These are phyloP conservation scores for Chenopodium album DNA, from an alignment of 148 eudicot genomes.

Conservation along the genomic window DNA sequence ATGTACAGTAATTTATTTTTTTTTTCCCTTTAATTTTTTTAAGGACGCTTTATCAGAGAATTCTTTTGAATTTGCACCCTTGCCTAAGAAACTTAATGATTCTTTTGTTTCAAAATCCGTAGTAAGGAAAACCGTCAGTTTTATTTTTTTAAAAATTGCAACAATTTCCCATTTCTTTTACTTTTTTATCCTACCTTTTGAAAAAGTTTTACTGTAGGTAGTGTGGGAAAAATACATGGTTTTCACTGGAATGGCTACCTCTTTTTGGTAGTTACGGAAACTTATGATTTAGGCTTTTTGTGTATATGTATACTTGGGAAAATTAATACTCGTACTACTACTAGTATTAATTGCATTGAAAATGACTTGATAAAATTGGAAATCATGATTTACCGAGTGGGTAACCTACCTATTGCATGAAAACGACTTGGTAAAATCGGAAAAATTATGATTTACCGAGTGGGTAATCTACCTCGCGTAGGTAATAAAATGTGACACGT, in stretches of 20 bases:
- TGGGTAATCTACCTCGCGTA: too few relatives aligned
- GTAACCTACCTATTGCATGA: background rate
- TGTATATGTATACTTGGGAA: constrained; percentile 6
- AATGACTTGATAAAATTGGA: too few relatives aligned
- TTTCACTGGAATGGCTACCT: constrained; percentile 14
- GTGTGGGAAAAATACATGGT: background rate
- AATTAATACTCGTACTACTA: background rate
- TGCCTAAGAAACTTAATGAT: constrained; percentile 8
- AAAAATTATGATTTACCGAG: too few relatives aligned
- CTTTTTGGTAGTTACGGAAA: constrained; percentile 6
- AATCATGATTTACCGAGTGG: background rate
- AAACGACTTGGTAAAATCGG: too few relatives aligned
- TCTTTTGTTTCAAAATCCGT: constrained; percentile 19
- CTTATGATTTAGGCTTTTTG: constrained; percentile 28
- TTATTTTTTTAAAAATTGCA: background rate
- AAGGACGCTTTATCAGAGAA: constrained; percentile 12
- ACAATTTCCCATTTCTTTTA: constrained; percentile 8
- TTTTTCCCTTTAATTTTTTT: too few relatives aligned
- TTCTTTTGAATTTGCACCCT: constrained; percentile 8
- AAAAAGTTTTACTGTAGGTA: background rate
- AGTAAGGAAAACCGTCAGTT: background rate
- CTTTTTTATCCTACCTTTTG: background rate
- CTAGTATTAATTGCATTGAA: background rate
- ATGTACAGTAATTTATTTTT: background rate
- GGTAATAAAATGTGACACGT: too few relatives aligned